phyloP scores from a whole-genome alignment of 768 basidiomycete species.

The Sistotremastrum niveocremeum region DNA sequence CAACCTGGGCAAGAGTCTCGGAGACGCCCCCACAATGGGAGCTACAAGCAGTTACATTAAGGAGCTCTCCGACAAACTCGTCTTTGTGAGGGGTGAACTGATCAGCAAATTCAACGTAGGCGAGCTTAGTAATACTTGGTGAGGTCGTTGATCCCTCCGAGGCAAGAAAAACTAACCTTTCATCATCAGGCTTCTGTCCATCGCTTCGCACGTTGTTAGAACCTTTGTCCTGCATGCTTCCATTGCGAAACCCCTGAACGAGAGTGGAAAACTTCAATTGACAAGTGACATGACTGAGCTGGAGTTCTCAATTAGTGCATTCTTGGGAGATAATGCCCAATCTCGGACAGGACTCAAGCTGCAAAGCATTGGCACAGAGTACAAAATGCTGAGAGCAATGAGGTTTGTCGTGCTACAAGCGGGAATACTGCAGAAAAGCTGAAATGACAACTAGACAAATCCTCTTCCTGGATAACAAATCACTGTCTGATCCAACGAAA shows the following conservation, averaged over 20 bases:
- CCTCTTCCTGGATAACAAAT: slow-evolving; percentile 73
- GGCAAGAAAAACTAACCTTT: background rate
- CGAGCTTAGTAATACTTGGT: slow-evolving; percentile 68
- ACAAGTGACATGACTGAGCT: slow-evolving; percentile 94
- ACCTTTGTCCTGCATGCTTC: slow-evolving; percentile 91
- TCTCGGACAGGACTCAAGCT: slow-evolving; percentile 52
- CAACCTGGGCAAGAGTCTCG: slow-evolving; percentile 59
- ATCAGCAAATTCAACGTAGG: slow-evolving; percentile 58
- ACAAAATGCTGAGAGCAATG: slow-evolving; percentile 72
- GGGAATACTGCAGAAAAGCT: no score
- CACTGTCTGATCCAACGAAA: slow-evolving; percentile 47
- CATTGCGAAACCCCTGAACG: slow-evolving; percentile 81
- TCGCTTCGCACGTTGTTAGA: slow-evolving; percentile 69
- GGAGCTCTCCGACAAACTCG: slow-evolving; percentile 78
- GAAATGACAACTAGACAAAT: slow-evolving; percentile 42
- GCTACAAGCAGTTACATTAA: slow-evolving; percentile 81
- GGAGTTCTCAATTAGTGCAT: slow-evolving; percentile 81
- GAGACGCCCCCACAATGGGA: slow-evolving; percentile 35
- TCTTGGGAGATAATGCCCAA: slow-evolving; percentile 46
- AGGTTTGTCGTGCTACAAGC: slow-evolving; percentile 34
- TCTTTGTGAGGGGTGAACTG: slow-evolving; percentile 68
- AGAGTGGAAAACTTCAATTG: slow-evolving; percentile 86
- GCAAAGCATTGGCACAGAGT: slow-evolving; percentile 75
- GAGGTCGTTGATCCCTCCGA: slow-evolving; percentile 6
- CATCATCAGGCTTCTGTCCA: slow-evolving; percentile 37